Conservation (phyloP, 1,284 basidiomycete genomes). For the Fomes fomentarius region DNA sequence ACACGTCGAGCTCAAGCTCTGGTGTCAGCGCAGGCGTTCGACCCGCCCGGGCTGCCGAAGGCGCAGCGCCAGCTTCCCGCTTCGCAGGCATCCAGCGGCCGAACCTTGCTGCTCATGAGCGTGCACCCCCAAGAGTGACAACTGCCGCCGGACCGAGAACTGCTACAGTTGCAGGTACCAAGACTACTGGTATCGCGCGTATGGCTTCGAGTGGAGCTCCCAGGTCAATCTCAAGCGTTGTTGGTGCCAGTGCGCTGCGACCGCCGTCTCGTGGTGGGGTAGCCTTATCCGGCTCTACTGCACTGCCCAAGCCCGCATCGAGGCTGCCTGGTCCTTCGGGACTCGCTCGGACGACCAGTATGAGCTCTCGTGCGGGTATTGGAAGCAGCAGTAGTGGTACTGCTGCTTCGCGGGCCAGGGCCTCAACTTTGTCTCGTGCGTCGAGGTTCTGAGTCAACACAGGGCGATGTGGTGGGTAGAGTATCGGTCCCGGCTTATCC, state of each 20-base stretch:
- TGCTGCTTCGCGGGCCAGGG: constrained; percentile 1
- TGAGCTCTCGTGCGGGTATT: constrained; percentile 2
- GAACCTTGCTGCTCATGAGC: constrained; percentile 16
- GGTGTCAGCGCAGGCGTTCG: constrained; percentile 9
- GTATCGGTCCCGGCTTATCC: background rate
- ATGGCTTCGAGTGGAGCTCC: constrained; percentile 5
- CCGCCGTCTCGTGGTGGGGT: constrained; percentile 16
- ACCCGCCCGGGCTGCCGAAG: no score
- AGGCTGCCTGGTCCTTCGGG: constrained; percentile 22
- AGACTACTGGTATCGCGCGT: constrained; percentile 3
- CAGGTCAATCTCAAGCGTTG: background rate
- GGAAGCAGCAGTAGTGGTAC: background rate
- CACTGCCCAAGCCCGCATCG: constrained; percentile 26
- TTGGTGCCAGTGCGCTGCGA: constrained; percentile 7
- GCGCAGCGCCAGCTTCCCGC: constrained; percentile 3
- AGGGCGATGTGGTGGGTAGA: background rate
- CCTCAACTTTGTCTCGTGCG: constrained; percentile 11
- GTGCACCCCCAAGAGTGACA: constrained; percentile 5
- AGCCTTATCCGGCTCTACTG: constrained; percentile 10
- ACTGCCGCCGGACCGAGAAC: background rate
- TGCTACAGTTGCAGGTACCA: background rate
- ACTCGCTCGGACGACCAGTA: constrained; percentile 10
- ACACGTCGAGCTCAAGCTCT: constrained; percentile 22
- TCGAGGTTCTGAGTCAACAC: constrained; percentile 3
- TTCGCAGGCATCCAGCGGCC: constrained; percentile 28